These are phyloP conservation scores for Aurinia saxatilis DNA, from an alignment of 345 rosid species.

Conservation along the genomic window DNA sequence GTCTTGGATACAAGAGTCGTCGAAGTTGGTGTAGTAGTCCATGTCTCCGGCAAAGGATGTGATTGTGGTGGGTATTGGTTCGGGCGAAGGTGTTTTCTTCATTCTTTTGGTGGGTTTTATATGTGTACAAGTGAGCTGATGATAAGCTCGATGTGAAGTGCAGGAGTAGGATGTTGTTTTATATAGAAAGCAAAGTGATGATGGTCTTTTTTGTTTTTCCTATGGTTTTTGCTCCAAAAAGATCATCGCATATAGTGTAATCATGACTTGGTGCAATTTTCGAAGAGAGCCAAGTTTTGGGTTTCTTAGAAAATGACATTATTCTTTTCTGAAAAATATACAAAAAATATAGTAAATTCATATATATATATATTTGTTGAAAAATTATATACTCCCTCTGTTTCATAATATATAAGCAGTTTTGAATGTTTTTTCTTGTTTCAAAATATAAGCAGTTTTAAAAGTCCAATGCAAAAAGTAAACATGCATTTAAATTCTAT, in stretches of 20 bases:
- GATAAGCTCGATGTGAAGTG: constrained; percentile 10
- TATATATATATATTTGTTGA: too few relatives aligned
- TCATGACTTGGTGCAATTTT: constrained; percentile 9
- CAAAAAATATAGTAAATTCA: too few relatives aligned
- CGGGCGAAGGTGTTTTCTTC: constrained; percentile 41
- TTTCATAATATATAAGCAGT: too few relatives aligned
- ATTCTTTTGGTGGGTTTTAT: not conserved
- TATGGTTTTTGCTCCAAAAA: constrained; percentile 1
- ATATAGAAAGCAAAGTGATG: not conserved
- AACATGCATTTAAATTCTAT: too few relatives aligned
- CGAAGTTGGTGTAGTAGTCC: constrained; percentile 42
- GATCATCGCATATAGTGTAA: not conserved
- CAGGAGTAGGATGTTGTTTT: not conserved
- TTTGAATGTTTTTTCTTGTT: too few relatives aligned
- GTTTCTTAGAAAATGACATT: not conserved
- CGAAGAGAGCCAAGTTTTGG: not conserved
- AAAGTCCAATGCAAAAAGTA: too few relatives aligned
- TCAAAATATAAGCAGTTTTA: too few relatives aligned
- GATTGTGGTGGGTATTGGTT: constrained; percentile 27
- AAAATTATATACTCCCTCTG: too few relatives aligned
- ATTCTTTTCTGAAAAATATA: too few relatives aligned
- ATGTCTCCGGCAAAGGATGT: constrained; percentile 19
- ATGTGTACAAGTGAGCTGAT: not conserved
- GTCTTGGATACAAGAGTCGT: constrained; percentile 81
- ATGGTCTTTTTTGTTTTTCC: constrained; percentile 1